Evolutionary conservation across 768 basidiomycete genomes (phyloP), one percentile per base, ranked within the genome.

Genomic region (Collybia mongolica): DNA sequence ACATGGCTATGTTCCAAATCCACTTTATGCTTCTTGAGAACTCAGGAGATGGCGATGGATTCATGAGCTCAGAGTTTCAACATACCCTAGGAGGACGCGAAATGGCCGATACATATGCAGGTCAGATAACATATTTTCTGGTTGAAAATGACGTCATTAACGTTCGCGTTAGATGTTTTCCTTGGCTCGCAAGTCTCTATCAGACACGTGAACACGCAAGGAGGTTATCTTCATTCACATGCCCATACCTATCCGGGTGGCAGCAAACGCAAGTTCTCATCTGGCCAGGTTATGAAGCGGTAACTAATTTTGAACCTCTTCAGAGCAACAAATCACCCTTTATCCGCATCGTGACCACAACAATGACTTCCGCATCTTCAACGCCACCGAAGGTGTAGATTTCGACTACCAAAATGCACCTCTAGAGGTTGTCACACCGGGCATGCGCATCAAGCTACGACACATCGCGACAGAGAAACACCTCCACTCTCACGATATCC

Each of bases 21-120:
- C 97, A 99, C 66, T 98, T 98, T 71, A 61, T 86, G 62, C 80
- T 99, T 57, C 74, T 99, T 23, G 81, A 84, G 61, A 89, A 88
- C 67, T 89, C 90, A 1, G 97, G 97, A 26, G 96, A 98, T 46
- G 97, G 97, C 0, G 97, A 98, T 65, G 94, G 95, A 0, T 99
- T 99, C 70, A 99, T 99, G 97, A 96, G 91, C 71, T 91, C 93
- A 2, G 95, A 94, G 65, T 99, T 99, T 73, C 95, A 98, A 70
- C 96, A 98, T 63, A 98, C 95, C 0, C 75, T 99, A 11, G 77
- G 85, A 14, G 93, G 94, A 5, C 85, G 84, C 39, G 82, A 87
- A 6, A 98, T 98, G 97, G 76, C 79, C 9, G 94, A 99, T 65
- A 98, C 96, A 0, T 94, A 76, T 66, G 92, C 94, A 22, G 89